These are phyloP conservation scores for Globomyces sp. DNA, from an alignment of 371 early-diverging fungal species.

Conservation along the genomic window DNA sequence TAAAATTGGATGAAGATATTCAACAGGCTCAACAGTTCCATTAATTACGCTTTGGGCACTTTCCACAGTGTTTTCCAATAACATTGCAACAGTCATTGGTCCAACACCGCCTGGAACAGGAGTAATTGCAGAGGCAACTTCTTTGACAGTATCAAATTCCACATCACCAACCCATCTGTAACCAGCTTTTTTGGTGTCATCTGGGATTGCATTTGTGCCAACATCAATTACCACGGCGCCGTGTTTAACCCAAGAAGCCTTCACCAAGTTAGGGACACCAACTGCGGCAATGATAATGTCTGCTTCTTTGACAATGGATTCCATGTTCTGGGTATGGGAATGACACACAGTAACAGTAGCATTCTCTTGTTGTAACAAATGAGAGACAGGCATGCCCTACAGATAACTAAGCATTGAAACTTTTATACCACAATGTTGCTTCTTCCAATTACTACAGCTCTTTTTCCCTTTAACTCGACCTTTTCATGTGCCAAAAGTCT, in stretches of 20 bases:
- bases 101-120: slow-evolving; percentile 97
- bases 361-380: slow-evolving; percentile 70
- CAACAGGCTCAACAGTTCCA: slow-evolving; percentile 54
- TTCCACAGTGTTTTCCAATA: slow-evolving; percentile 77
- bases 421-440: slow-evolving; percentile 80
- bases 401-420: neutral
- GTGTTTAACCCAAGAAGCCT: slow-evolving; percentile 87
- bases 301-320: slow-evolving; percentile 66
- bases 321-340: slow-evolving; percentile 73
- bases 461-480: slow-evolving; percentile 72
- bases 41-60: slow-evolving; percentile 73
- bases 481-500: slow-evolving; percentile 68
- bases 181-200: slow-evolving; percentile 82
- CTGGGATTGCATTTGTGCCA: slow-evolving; percentile 85
- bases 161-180: slow-evolving; percentile 92
- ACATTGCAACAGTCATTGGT: slow-evolving; percentile 97
- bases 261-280: slow-evolving; percentile 73
- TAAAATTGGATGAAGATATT: slow-evolving; percentile 63
- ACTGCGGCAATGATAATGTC: slow-evolving; percentile 90
- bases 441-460: slow-evolving; percentile 89
- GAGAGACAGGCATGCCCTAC: slow-evolving; percentile 74
- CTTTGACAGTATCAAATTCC: slow-evolving; percentile 66
- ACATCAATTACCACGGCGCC: slow-evolving; percentile 94
- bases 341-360: slow-evolving; percentile 94
- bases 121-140: slow-evolving; percentile 76